phyloP scores from a whole-genome alignment of 2,329 filamentous ascomycete species.

The Talaromyces islandicus region DNA sequence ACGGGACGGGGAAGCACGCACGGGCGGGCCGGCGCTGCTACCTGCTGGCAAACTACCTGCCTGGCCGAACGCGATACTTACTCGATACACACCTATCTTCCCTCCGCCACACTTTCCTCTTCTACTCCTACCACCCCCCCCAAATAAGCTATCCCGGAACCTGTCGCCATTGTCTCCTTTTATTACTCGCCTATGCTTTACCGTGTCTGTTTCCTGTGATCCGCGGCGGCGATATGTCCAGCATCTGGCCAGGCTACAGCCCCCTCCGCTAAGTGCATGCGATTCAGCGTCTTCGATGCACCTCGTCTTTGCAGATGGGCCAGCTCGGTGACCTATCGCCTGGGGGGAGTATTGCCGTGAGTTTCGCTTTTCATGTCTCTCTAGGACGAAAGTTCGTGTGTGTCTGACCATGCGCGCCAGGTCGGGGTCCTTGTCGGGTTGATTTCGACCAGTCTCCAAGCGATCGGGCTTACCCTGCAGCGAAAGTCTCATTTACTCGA shows the following conservation, averaged over 20 bases:
- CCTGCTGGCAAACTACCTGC: neutral
- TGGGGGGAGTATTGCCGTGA: conserved; percentile 68
- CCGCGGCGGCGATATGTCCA: conserved; percentile 8
- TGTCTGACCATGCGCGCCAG: conserved; percentile 38
- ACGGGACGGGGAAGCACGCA: conserved; percentile 2
- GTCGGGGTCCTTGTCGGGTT: conserved; percentile 90
- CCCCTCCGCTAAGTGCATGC: conserved; percentile 9
- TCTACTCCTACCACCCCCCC: neutral
- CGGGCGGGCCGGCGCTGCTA: neutral
- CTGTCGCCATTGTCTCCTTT: neutral
- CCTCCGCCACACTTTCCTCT: neutral
- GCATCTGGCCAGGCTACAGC: conserved; percentile 2
- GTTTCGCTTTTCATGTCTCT: conserved; percentile 26
- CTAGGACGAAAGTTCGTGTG: neutral
- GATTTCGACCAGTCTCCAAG: conserved; percentile 89
- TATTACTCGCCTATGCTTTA: neutral
- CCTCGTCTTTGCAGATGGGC: conserved; percentile 51
- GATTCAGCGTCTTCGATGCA: conserved; percentile 25
- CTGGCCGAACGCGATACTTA: neutral
- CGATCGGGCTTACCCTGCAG: conserved; percentile 88
- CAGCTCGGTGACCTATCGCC: conserved; percentile 70
- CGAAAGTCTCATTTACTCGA: conserved; percentile 97
- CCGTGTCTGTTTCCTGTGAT: neutral
- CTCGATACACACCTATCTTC: neutral
- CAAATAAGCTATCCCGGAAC: neutral